Evolutionary conservation across 306 rosid genomes (phyloP).

Genomic region (Cicer arietinum): DNA sequence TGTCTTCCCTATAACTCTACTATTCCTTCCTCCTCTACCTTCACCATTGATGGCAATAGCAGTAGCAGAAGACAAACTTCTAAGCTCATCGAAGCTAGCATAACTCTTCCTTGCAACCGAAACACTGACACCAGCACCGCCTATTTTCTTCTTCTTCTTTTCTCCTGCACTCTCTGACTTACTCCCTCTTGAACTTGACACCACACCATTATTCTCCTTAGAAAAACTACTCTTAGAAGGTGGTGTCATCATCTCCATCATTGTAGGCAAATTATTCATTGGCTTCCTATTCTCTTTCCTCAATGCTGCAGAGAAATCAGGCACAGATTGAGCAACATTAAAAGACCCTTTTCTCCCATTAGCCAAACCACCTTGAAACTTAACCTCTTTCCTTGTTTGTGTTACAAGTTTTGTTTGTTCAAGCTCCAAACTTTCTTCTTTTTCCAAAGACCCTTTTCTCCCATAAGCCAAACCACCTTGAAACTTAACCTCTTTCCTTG

Average conservation of each 20-base stretch:
- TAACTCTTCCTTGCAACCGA: slow-evolving; percentile 78
- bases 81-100: slow-evolving; percentile 76
- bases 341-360: slow-evolving; percentile 52
- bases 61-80: slow-evolving; percentile 68
- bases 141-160: slow-evolving; percentile 46
- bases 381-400: slow-evolving; percentile 75
- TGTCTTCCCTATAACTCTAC: slow-evolving; percentile 50
- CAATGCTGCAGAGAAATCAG: slow-evolving; percentile 76
- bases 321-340: slow-evolving; percentile 80
- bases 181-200: slow-evolving; percentile 70
- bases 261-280: slow-evolving; percentile 43
- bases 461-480: no score
- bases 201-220: slow-evolving; percentile 39
- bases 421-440: slow-evolving; percentile 37
- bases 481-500: background rate
- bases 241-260: slow-evolving; percentile 72
- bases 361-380: slow-evolving; percentile 50
- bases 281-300: slow-evolving; percentile 88
- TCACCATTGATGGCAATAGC: slow-evolving; percentile 70
- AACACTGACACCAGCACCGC: slow-evolving; percentile 40
- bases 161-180: slow-evolving; percentile 77
- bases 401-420: slow-evolving; percentile 19
- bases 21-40: slow-evolving; percentile 59
- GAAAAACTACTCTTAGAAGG: slow-evolving; percentile 42
- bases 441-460: background rate